Base-by-base conservation (phyloP, 1,139 yeast genomes). In the Yamadazyma dushanensis region DNA sequence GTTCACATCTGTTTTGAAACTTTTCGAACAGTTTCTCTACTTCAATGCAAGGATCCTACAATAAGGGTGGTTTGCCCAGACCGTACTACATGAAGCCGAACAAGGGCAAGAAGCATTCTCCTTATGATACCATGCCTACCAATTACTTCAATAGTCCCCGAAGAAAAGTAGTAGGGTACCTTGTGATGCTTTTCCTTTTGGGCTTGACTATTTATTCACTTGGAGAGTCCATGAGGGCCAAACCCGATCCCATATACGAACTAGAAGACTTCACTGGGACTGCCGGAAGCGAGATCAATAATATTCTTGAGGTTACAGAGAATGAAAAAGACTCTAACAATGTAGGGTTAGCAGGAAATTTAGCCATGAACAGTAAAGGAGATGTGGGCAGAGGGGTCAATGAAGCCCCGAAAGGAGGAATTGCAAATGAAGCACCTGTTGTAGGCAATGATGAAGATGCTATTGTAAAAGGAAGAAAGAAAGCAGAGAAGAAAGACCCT, bases 401-500 rank as follows among this genome's bases (percentile, higher is more conserved):
- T 9, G 75, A 70, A 43, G 76, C 76, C 3, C 76, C 76, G n/a
- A 70, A 66, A 47, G 76, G 76, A 3, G 76, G 76, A 2, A 57
- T 69, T 35, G 76, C 75, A 26, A 70, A 70, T 47, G 76, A 70
- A 44, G 76, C 68, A 1, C 67, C 71, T 9, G 43, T 68, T 2
- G 76, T 70, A 2, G 76, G 75, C 5, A 66, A 57, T 38, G 69
- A 69, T 47, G 71, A 64, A 39, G 72, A 61, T 20, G 45, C 51
- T 34, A 53, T 65, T 16, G 54, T 65, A 10, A 43, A 45, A 27
- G 54, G 51, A 18, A 51, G 47, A 26, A 40, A 36, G 22, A 33
- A 31, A 14, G n/a, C 5, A 19, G 16, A 5, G 16, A 25, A 5
- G 8, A 14, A 7, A 8, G 18, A n/a, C 18, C 8, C 15, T 3